Evolutionary conservation across 2,329 filamentous ascomycete genomes (phyloP), one percentile per base, ranked within the genome.

Genomic region (Geosmithia flava): DNA sequence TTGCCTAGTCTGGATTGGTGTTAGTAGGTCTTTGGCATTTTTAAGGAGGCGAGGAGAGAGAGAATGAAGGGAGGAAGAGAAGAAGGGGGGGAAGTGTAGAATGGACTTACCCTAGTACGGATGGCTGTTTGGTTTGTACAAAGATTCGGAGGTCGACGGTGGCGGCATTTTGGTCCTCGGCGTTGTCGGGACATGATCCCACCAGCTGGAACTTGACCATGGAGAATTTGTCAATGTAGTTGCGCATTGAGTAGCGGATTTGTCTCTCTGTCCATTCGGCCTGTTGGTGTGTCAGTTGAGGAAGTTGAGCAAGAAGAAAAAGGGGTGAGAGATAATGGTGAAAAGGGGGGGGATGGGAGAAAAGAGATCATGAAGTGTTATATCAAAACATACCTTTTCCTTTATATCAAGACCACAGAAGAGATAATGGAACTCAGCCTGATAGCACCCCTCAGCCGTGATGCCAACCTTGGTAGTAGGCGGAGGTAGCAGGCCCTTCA

Each of bases 61-160:
- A 7, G 40, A 16, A 20, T 6, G 16, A 42, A 16, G 40, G 29
- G 29, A 30, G 6, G 29, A 11, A 30, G 7, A 30, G 29, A 30
- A 11, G 29, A 11, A 30, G 29, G 29, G 29, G 11, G 29, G 29
- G 29, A n/a, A n/a, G n/a, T n/a, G n/a, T n/a, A n/a, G n/a, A n/a
- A n/a, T n/a, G 29, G 29, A 30, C 40, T 42, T 42, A 42, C 20
- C 43, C 43, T 15, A 45, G 43, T 16, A 39, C 44, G 6, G 47
- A 48, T 20, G 50, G 41, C 11, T 52, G 59, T 20, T 51, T 58
- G 41, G 41, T 43, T 19, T 43, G 41, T 8, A 43, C 41, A 53
- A 74, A 65, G 45, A 71, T 59, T 20, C 70, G 54, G 41, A 74
- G 63, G 42, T 70, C 69, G 0, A 74, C 71, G 1, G 72, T 76